Evolutionary conservation across 2,329 filamentous ascomycete genomes (phyloP), one percentile per base, ranked within the genome.

Genomic region (Alternaria triticina): DNA sequence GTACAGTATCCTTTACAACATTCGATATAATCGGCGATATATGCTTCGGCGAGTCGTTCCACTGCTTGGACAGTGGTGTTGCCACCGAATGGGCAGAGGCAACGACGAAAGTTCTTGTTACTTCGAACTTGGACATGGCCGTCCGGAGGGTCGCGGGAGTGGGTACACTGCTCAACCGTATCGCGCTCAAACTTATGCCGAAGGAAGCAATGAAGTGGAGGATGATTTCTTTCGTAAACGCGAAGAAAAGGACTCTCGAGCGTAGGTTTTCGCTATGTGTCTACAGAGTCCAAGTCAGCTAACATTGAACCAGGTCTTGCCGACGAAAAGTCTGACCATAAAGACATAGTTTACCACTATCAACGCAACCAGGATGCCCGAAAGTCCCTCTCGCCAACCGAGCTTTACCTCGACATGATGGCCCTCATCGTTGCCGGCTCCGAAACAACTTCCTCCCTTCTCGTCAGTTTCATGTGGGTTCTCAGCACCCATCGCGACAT

Each of bases 1-100:
- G 28, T 6, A 44, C 1, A 56, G 54, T 45, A 22, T 45, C 54
- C n/a, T 56, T 22, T 20, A 45, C 40, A 13, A 56, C 54, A 6
- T 56, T 56, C 15, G 54, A 56, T 22, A 47, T 56, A 2, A 56
- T 56, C n/a, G 54, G 54, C 10, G 54, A 56, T 27, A 20, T 56
- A 15, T 56, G 54, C 33, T 56, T 56, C 11, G 54, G 25, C n/a
- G 43, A 56, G 20, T 33, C 54, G 13, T 56, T 56, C 15, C 17
- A 33, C 28, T 56, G 54, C 15, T 28, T 56, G 17, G 54, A 56
- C n/a, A 13, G 23, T 15, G 54, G 54, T 6, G 43, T 33, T n/a
- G 54, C 54, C 8, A 56, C 54, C 5, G 54, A 56, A 20, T 56
- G 54, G 54, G 25, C 54, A 8, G 11, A 13, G 20, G 25, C 54